Conservation (phyloP, 495 filamentous ascomycete species). For the Staphylotrichum longicolle region DNA sequence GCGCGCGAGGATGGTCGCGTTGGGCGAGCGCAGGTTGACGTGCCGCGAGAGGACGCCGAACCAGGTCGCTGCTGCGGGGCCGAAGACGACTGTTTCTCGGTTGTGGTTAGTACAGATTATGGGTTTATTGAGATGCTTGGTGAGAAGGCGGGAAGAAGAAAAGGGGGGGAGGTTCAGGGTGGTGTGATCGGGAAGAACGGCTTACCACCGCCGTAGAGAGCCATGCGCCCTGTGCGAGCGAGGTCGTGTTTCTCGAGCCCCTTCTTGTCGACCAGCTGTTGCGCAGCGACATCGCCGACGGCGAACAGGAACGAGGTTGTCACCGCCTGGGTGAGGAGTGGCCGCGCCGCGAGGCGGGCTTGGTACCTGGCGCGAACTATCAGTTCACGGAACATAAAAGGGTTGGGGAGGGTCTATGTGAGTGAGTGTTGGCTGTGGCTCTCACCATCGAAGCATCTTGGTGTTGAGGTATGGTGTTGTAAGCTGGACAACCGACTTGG, state of each 20-base stretch:
- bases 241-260: slow-evolving; percentile 79
- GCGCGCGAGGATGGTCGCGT: slow-evolving; percentile 72
- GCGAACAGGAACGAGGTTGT: slow-evolving; percentile 88
- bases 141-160: not conserved
- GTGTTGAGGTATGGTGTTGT: not conserved
- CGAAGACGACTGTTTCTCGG: slow-evolving; percentile 67
- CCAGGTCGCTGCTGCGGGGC: slow-evolving; percentile 87
- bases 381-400: too few relatives aligned
- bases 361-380: slow-evolving; percentile 67
- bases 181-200: not conserved
- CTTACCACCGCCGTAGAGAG: slow-evolving; percentile 82
- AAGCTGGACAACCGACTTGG: not conserved
- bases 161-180: not conserved
- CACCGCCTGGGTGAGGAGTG: slow-evolving; percentile 82
- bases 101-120: slow-evolving; percentile 1
- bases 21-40: slow-evolving; percentile 61
- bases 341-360: slow-evolving; percentile 71
- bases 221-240: slow-evolving; percentile 83
- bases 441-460: slow-evolving; percentile 18
- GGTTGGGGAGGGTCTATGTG: not conserved
- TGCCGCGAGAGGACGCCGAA: slow-evolving; percentile 68
- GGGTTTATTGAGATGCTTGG: too few relatives aligned
- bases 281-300: slow-evolving; percentile 86
- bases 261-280: slow-evolving; percentile 83
- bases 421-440: not conserved